Evolutionary conservation across 2,329 filamentous ascomycete genomes (phyloP).

Genomic region (Claviceps sp.): DNA sequence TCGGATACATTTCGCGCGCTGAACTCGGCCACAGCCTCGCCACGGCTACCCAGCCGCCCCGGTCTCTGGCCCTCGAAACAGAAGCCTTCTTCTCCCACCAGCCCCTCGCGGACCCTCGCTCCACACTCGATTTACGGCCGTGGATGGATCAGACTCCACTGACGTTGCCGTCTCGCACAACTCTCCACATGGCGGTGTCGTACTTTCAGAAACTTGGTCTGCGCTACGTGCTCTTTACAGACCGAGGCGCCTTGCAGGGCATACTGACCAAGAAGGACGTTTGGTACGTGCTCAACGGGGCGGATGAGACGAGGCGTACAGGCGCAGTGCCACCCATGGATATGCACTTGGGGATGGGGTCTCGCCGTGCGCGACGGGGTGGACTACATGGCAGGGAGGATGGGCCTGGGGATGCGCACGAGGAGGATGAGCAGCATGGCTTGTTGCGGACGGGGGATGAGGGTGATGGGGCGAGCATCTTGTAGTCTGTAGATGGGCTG

Average conservation of each 20-base stretch:
- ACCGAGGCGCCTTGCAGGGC: conserved; percentile 69
- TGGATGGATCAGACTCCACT: conserved; percentile 99
- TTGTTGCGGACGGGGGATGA: too few relatives aligned
- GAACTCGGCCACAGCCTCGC: conserved; percentile 72
- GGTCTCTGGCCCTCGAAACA: conserved; percentile 52
- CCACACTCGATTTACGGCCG: conserved; percentile 74
- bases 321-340: conserved; percentile 11
- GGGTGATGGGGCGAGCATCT: too few relatives aligned
- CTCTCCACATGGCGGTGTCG: conserved; percentile 69
- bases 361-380: not conserved
- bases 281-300: conserved; percentile 80
- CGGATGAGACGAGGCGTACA: conserved; percentile 44
- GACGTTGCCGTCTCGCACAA: conserved; percentile 64
- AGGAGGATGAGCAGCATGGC: not conserved
- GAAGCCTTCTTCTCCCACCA: conserved; percentile 79
- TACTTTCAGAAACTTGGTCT: conserved; percentile 94
- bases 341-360: not conserved
- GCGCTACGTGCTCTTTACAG: conserved; percentile 76
- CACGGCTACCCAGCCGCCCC: conserved; percentile 38
- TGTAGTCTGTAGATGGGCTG: too few relatives aligned
- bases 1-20: conserved; percentile 88
- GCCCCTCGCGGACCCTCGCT: conserved; percentile 61
- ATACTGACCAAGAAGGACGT: conserved; percentile 95
- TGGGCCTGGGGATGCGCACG: not conserved
- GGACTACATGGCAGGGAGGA: not conserved